Evolutionary conservation across 2,329 filamentous ascomycete genomes (phyloP), one percentile per base, ranked within the genome.

Genomic region (Colletotrichum sp.): DNA sequence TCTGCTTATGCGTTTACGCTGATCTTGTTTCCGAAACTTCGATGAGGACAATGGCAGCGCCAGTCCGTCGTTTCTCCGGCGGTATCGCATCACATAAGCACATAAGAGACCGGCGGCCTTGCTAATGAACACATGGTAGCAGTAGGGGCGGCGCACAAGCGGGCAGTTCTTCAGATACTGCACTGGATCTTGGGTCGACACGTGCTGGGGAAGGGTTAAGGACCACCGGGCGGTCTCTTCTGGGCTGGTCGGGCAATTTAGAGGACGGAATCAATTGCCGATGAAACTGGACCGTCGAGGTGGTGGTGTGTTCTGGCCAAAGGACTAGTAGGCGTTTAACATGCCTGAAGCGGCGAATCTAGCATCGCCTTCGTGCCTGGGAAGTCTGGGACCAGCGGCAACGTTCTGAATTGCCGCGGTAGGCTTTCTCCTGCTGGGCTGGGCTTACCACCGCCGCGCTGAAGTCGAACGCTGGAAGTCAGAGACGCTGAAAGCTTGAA

Each of bases 171-270:
- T 66, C 34, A 34, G 67, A 39, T 59, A 57, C 29, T 30, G 65
- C 30, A 68, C 49, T 16, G 36, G 63, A 44, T 65, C 36, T 65
- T 22, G 61, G n/a, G 5, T 32, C 39, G 27, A 71, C 68, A 66
- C 68, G 72, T 71, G 72, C 30, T 64, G 61, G 49, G 72, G 61
- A 71, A 27, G 71, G 66, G 22, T 69, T 67, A 13, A 36, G 55
- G 55, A 69, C 44, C 44, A 34, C 32, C 49, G 19, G 44, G 44
- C 59, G 44, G 67, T 25, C 55, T 72, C 27, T 25, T 30, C 27
- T 34, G 30, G 63, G 19, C 39, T 44, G 52, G 64, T 49, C 11
- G 44, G 44, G 44, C 44, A 25, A 36, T 25, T 27, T 9, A n/a
- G 34, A 16, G 30, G 16, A 27, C 12, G 66, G 29, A 19, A 67